Percentiles rank a stretch among this genome's conserved stretches.
Evolutionary conservation across 208 protist species (phyloP).

Genomic region (Hexamita inflata): DNA sequence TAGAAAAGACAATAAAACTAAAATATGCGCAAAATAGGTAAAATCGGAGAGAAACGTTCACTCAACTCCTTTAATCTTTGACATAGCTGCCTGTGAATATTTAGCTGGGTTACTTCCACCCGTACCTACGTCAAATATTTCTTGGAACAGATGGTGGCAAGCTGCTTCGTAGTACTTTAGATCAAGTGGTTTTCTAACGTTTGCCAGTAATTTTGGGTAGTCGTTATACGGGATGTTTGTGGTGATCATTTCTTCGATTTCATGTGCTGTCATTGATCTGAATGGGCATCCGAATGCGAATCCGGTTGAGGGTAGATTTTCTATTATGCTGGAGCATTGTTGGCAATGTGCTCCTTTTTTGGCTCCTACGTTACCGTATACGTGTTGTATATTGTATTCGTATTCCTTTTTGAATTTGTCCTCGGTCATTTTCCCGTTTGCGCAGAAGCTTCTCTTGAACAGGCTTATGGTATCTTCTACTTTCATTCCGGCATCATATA

Average conservation of each 20-base stretch:
- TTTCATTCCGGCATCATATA: background rate
- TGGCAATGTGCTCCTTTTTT: background rate
- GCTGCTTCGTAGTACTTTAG: too few species aligned
- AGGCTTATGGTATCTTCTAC: background rate
- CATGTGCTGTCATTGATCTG: background rate
- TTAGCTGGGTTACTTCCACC: too few species aligned
- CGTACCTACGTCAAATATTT: too few species aligned
- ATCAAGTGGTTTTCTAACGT: too few species aligned
- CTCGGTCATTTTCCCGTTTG: background rate
- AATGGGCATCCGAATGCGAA: background rate
- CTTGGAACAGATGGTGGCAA: too few species aligned
- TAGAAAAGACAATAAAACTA: too few species aligned
- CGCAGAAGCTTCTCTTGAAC: background rate
- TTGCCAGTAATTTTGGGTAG: too few species aligned
- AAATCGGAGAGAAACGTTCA: too few species aligned
- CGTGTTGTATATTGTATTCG: background rate
- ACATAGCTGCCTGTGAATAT: too few species aligned
- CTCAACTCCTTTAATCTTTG: too few species aligned
- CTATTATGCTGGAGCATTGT: background rate
- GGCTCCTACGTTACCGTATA: background rate
- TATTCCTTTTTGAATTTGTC: background rate
- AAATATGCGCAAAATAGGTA: too few species aligned
- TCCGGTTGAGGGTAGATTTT: background rate
- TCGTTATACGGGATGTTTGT: too few species aligned
- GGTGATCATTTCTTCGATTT: slow-evolving; percentile 5